phyloP scores from a whole-genome alignment of 345 rosid species.

The Abelmoschus esculentus region DNA sequence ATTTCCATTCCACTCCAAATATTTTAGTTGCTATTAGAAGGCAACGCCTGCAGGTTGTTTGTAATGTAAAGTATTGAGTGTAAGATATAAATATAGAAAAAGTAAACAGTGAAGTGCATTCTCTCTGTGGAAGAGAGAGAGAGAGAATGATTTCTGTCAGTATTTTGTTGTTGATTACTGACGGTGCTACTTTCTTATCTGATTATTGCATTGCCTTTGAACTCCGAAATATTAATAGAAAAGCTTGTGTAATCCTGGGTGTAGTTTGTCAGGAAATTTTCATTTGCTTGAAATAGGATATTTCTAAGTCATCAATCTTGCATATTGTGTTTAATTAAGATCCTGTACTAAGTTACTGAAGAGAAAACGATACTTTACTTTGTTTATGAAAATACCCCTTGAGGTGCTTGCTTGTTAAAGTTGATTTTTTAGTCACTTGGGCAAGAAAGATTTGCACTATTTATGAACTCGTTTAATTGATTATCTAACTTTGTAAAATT shows the following conservation, averaged over 20 bases:
- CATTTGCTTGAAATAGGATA: neutral
- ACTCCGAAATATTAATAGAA: neutral
- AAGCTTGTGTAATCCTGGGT: neutral
- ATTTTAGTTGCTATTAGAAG: neutral
- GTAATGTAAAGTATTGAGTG: neutral
- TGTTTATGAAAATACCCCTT: neutral
- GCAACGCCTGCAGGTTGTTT: neutral
- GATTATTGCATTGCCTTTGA: neutral
- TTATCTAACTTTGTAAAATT: neutral
- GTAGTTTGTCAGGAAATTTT: neutral
- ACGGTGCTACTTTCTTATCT: neutral
- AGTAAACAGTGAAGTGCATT: neutral
- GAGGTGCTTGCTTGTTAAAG: neutral
- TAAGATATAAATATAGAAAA: neutral
- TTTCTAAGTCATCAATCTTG: neutral
- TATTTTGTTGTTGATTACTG: neutral
- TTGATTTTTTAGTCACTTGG: neutral
- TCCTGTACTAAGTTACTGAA: neutral
- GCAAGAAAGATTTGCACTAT: neutral
- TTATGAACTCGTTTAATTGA: neutral
- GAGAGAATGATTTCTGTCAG: neutral
- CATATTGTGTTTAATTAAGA: conserved; percentile 1
- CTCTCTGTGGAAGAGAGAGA: neutral
- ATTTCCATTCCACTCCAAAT: neutral
- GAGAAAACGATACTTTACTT: neutral